Percentiles rank a stretch among this genome's conserved stretches.
Conservation (phyloP, 345 rosid genomes). For the Eucalyptus camaldulensis region DNA sequence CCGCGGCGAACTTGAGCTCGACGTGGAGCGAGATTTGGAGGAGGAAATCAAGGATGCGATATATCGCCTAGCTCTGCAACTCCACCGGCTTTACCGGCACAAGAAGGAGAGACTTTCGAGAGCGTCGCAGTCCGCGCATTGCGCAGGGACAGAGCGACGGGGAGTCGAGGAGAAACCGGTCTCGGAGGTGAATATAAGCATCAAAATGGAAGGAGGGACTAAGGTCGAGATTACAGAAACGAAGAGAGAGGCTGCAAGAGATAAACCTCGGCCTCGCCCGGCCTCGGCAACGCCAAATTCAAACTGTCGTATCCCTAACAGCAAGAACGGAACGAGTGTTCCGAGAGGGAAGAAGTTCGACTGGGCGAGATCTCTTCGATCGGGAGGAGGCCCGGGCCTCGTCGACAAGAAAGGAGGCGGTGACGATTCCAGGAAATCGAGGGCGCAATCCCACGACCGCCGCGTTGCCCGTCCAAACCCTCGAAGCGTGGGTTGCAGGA, state of each 20-base stretch:
- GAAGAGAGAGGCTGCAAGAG: conserved; percentile 13
- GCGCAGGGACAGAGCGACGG: not conserved
- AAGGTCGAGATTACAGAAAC: conserved; percentile 56
- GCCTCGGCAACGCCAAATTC: not conserved
- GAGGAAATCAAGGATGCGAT: conserved; percentile 71
- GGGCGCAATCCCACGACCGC: not conserved
- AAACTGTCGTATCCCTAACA: not conserved
- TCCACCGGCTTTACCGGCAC: conserved; percentile 53
- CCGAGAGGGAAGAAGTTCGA: conserved; percentile 13
- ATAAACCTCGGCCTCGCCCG: not conserved
- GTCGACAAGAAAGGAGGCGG: not conserved
- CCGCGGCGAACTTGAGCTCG: conserved; percentile 56
- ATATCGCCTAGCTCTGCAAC: conserved; percentile 46
- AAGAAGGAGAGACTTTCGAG: conserved; percentile 28
- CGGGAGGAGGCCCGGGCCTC: not conserved
- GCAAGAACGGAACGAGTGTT: not conserved
- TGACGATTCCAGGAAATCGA: not conserved
- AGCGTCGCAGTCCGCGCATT: not conserved
- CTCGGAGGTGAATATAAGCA: conserved; percentile 47
- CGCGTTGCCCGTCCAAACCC: not conserved
- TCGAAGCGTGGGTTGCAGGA: not conserved
- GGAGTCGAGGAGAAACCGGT: conserved; percentile 9
- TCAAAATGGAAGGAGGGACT: conserved; percentile 59
- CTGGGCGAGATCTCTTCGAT: conserved; percentile 36
- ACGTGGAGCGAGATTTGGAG: conserved; percentile 63